Evolutionary conservation across 805 yeast species (phyloP).

Genomic region (Candida coleopterorum): DNA sequence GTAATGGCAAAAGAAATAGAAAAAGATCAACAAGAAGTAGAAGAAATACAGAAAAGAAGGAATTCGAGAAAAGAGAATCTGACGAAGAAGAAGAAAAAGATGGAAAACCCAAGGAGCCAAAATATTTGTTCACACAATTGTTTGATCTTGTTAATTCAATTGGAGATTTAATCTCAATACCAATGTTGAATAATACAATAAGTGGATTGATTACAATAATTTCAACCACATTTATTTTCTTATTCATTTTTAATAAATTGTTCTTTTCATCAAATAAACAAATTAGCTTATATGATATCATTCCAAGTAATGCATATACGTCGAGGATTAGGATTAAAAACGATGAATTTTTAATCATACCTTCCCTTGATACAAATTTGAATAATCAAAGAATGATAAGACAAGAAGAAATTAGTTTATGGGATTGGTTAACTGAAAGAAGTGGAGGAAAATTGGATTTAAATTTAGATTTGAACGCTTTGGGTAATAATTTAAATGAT

Average conservation of each 20-base stretch:
- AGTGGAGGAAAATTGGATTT: conserved; percentile 16
- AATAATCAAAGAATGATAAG: conserved; percentile 20
- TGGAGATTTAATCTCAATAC: conserved; percentile 26
- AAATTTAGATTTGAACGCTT: too few relatives aligned
- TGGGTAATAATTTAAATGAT: conserved; percentile 4
- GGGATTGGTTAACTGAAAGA: conserved; percentile 63
- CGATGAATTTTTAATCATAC: conserved; percentile 33
- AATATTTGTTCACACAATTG: conserved; percentile 15
- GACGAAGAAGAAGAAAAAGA: conserved; percentile 8
- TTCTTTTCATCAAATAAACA: conserved; percentile 2
- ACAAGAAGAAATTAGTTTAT: conserved; percentile 55
- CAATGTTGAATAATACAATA: conserved; percentile 18
- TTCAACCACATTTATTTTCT: conserved; percentile 12
- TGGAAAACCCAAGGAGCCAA: conserved; percentile 14
- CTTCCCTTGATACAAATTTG: conserved; percentile 34
- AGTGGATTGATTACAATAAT: conserved; percentile 19
- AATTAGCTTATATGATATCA: conserved; percentile 3
- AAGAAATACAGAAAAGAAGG: conserved; percentile 8
- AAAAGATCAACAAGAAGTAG: conserved; percentile 10
- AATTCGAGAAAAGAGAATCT: too few relatives aligned
- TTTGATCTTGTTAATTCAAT: conserved; percentile 17
- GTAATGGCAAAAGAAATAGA: conserved; percentile 9
- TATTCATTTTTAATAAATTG: conserved; percentile 7
- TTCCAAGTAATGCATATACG: conserved; percentile 7
- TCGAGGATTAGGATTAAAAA: conserved; percentile 27